Conservation (phyloP, 2,329 filamentous ascomycete genomes). For the Aspergillus texensis region DNA sequence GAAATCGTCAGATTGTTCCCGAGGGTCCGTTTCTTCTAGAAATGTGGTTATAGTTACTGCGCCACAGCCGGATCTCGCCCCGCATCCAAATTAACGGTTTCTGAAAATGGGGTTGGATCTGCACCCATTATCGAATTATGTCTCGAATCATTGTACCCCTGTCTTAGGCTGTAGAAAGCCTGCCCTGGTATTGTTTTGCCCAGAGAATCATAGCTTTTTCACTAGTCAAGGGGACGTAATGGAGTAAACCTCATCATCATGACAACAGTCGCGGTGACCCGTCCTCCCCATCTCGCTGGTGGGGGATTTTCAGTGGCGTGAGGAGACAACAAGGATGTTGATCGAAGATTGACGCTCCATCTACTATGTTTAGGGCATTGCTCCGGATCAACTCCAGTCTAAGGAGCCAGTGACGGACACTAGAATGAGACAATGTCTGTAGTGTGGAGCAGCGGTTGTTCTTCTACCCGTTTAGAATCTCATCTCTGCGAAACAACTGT, state of each 20-base stretch:
- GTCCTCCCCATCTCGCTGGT: neutral
- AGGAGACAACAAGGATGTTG: neutral
- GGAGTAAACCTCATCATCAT: neutral
- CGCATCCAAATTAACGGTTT: neutral
- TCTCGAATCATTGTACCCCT: neutral
- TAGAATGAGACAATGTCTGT: constrained; percentile 12
- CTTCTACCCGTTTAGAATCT: neutral
- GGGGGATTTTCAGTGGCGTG: neutral
- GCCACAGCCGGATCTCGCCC: neutral
- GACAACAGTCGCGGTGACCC: neutral
- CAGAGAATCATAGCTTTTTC: neutral
- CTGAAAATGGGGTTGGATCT: neutral
- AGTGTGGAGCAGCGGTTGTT: neutral
- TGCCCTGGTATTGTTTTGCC: neutral
- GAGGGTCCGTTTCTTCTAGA: neutral
- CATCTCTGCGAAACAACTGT: constrained; percentile 1
- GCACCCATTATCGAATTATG: neutral
- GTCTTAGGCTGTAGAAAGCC: neutral
- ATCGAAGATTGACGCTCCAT: neutral
- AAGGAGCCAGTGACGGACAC: neutral
- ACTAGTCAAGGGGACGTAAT: neutral
- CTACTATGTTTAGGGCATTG: constrained; percentile 1
- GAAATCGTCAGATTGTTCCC: neutral
- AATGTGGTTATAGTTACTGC: neutral
- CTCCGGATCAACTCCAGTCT: neutral